Evolutionary conservation across 139 green algal genomes (phyloP).

Genomic region (Trebouxia sp.): DNA sequence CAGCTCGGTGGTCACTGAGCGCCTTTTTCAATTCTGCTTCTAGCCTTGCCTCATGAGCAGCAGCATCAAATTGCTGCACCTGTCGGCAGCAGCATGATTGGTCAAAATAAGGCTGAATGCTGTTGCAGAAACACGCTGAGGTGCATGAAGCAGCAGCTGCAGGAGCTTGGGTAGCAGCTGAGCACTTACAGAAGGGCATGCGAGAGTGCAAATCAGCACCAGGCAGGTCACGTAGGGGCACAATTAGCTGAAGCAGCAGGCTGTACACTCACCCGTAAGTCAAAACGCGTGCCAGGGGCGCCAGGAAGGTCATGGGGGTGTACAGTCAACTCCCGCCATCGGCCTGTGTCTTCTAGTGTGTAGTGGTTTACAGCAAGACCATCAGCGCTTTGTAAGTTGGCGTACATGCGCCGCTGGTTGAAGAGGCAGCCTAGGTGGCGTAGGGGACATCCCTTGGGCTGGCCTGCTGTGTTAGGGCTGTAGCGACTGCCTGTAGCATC

Average conservation of each 20-base stretch:
- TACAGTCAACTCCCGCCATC: constrained; percentile 37
- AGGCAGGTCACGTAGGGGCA: not conserved
- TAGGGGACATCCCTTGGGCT: constrained; percentile 48
- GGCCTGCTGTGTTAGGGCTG: constrained; percentile 15
- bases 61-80: constrained; percentile 1
- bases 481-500: not conserved
- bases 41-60: constrained; percentile 40
- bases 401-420: constrained; percentile 54
- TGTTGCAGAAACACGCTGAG: too few species aligned
- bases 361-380: not conserved
- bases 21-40: constrained; percentile 34
- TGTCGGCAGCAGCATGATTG: not conserved
- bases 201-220: not conserved
- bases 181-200: not conserved
- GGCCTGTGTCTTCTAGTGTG: not conserved
- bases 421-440: constrained; percentile 51
- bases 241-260: not conserved
- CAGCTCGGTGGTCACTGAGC: constrained; percentile 17
- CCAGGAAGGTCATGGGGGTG: not conserved
- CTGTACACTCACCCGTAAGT: constrained; percentile 1
- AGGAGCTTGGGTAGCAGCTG: not conserved
- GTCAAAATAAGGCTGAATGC: too few species aligned
- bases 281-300: constrained; percentile 1
- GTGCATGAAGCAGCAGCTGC: not conserved
- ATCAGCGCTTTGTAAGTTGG: constrained; percentile 42